Conservation (phyloP, 1,139 yeast genomes). For the Williopsis jadinii region DNA sequence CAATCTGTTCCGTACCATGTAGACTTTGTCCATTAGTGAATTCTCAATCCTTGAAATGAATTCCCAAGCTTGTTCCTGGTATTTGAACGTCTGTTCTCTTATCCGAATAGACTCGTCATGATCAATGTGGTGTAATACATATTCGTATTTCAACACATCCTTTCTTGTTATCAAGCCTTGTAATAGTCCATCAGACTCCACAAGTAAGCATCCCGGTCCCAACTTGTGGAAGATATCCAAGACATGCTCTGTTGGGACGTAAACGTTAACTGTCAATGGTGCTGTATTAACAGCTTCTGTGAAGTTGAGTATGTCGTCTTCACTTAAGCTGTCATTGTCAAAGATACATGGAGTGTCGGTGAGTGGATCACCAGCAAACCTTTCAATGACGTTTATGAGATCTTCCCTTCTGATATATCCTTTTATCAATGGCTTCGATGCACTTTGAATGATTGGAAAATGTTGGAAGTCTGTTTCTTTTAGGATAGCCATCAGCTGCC, state of each 20-base stretch:
- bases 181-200: constrained; percentile 46
- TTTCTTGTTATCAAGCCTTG: constrained; percentile 64
- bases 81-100: constrained; percentile 11
- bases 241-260: constrained; percentile 54
- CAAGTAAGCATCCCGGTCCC: constrained; percentile 73
- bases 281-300: constrained; percentile 43
- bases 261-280: constrained; percentile 54
- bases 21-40: too few relatives aligned
- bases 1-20: too few relatives aligned
- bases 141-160: constrained; percentile 50
- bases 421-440: constrained; percentile 18
- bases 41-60: constrained; percentile 1
- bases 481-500: constrained; percentile 26
- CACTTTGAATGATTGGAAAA: constrained; percentile 43
- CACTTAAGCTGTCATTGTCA: constrained; percentile 9
- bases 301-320: constrained; percentile 29
- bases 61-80: constrained; percentile 10
- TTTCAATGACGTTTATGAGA: constrained; percentile 5
- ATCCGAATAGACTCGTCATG: constrained; percentile 6
- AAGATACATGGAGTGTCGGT: constrained; percentile 16
- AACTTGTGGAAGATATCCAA: constrained; percentile 66
- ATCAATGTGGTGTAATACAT: constrained; percentile 12
- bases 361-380: constrained; percentile 5
- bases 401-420: constrained; percentile 18
- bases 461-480: constrained; percentile 38